Percentiles rank a stretch among this genome's conserved stretches.
Conservation (phyloP, 2,329 filamentous ascomycete species). For the Trichocomaceae sp. region DNA sequence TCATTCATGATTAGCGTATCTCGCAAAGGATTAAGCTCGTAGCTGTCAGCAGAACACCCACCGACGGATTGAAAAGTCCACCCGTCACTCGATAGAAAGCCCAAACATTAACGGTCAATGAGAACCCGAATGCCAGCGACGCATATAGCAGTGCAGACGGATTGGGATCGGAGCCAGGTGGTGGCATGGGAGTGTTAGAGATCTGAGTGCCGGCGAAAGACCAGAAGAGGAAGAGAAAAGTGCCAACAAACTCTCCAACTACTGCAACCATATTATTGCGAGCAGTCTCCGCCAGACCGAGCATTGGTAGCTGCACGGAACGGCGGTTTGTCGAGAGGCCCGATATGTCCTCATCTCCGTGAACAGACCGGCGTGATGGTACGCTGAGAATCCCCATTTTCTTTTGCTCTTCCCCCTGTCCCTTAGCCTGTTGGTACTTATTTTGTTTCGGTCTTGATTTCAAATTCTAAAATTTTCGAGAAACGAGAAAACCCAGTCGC, state of each 20-base stretch:
- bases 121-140: constrained; percentile 40
- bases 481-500: background rate
- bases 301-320: constrained; percentile 27
- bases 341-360: background rate
- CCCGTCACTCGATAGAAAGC: constrained; percentile 49
- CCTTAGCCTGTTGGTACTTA: background rate
- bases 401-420: background rate
- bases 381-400: constrained; percentile 5
- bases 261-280: constrained; percentile 44
- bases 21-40: background rate
- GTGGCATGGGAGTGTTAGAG: constrained; percentile 33
- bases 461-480: background rate
- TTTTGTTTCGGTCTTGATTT: background rate
- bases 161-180: constrained; percentile 28
- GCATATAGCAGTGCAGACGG: constrained; percentile 38
- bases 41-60: constrained; percentile 17
- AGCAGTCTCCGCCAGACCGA: constrained; percentile 26
- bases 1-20: background rate
- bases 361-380: background rate
- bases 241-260: constrained; percentile 48
- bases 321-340: constrained; percentile 17
- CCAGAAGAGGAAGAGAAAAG: constrained; percentile 46
- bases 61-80: constrained; percentile 47
- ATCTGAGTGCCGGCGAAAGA: constrained; percentile 44
- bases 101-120: constrained; percentile 49